A percentile compares a stretch with the other conserved stretches of the same genome.
These are phyloP conservation scores for Collybia sp. DNA, from an alignment of 768 basidiomycete genomes.

Conservation along the genomic window DNA sequence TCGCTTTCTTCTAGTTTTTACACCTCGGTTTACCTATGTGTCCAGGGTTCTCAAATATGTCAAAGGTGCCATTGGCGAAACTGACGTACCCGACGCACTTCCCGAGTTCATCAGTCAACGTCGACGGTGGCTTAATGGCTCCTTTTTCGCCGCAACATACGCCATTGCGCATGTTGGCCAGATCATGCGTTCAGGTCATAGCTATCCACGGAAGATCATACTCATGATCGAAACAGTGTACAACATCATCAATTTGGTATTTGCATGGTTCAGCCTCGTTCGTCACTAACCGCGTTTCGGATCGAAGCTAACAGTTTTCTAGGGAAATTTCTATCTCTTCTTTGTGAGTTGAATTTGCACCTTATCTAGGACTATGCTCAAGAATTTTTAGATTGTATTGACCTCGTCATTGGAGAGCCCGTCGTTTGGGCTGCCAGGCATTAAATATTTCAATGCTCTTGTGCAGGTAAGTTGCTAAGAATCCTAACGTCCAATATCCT, in stretches of 20 bases:
- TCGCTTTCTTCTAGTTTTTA: constrained; percentile 9
- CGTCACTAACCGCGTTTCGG: background rate
- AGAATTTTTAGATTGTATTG: constrained; percentile 60
- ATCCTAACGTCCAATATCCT: constrained; percentile 3
- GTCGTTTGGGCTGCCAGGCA: constrained; percentile 57
- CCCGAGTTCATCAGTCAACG: constrained; percentile 94
- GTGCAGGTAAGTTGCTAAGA: constrained; percentile 48
- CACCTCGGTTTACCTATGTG: constrained; percentile 12
- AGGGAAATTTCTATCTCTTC: constrained; percentile 96
- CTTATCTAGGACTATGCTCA: constrained; percentile 1
- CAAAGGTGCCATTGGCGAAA: constrained; percentile 88
- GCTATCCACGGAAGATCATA: constrained; percentile 62
- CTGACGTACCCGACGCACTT: constrained; percentile 89
- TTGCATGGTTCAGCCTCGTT: constrained; percentile 89
- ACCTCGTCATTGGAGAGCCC: constrained; percentile 83
- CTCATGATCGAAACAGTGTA: constrained; percentile 83
- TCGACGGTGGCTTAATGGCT: constrained; percentile 86
- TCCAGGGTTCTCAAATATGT: constrained; percentile 94
- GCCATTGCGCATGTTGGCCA: constrained; percentile 85
- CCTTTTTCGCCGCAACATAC: constrained; percentile 93
- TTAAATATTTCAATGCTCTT: constrained; percentile 71
- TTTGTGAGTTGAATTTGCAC: constrained; percentile 53
- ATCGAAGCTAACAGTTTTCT: background rate
- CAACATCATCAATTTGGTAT: constrained; percentile 81
- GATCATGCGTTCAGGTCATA: constrained; percentile 79